These are phyloP conservation scores for Juglanconis sp. DNA, from an alignment of 2,329 filamentous ascomycete genomes.

Conservation along the genomic window DNA sequence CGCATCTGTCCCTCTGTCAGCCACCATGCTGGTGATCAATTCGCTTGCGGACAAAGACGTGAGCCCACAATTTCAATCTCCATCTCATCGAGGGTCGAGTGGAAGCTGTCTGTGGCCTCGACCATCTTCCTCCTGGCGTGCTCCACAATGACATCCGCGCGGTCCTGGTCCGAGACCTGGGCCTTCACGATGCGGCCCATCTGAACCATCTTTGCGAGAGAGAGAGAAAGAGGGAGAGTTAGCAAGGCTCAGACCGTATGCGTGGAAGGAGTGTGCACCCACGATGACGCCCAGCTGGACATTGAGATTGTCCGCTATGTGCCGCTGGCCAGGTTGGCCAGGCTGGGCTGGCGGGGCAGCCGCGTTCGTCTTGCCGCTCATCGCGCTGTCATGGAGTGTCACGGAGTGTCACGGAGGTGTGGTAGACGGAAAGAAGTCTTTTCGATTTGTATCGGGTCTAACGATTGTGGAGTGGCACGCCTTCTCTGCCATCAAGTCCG, in stretches of 20 bases:
- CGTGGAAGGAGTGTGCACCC: background rate
- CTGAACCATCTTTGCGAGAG: constrained; percentile 15
- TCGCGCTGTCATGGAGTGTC: background rate
- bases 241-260: background rate
- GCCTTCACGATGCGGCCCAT: constrained; percentile 16
- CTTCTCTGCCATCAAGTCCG: too few relatives aligned
- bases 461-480: too few relatives aligned
- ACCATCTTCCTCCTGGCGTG: constrained; percentile 16
- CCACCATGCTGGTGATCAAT: background rate
- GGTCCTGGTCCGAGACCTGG: constrained; percentile 4
- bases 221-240: background rate
- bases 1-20: constrained; percentile 12
- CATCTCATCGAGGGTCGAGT: constrained; percentile 18
- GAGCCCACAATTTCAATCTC: constrained; percentile 18
- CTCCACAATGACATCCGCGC: constrained; percentile 8
- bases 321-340: constrained; percentile 4
- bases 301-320: constrained; percentile 16
- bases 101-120: constrained; percentile 15
- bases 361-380: background rate
- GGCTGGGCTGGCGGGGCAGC: background rate
- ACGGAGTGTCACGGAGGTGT: too few relatives aligned
- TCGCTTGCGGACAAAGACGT: background rate
- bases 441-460: too few relatives aligned
- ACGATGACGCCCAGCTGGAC: constrained; percentile 15
- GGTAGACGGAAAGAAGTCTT: too few relatives aligned